Conservation (phyloP, 2,329 filamentous ascomycete genomes). For the Tolypocladium pustulatum region DNA sequence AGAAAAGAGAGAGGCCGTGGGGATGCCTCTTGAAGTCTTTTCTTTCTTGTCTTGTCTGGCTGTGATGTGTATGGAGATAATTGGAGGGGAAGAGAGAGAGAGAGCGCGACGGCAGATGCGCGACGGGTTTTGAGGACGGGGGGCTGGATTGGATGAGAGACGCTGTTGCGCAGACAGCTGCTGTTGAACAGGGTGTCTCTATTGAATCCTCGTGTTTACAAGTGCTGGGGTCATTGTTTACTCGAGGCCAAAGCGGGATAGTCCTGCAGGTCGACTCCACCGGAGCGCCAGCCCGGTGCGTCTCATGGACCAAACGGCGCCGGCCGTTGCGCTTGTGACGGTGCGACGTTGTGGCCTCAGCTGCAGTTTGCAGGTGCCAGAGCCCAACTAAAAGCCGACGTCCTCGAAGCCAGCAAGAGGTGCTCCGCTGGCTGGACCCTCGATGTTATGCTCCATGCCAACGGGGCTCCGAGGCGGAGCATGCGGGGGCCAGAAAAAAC, state of each 20-base stretch:
- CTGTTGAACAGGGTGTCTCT: conserved; percentile 13
- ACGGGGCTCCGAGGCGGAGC: not conserved
- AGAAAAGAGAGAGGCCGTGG: conserved; percentile 20
- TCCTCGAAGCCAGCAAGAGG: not conserved
- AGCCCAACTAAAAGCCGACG: not conserved
- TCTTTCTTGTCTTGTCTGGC: conserved; percentile 18
- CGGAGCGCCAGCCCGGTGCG: conserved; percentile 4
- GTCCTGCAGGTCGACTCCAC: conserved; percentile 10
- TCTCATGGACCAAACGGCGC: conserved; percentile 4
- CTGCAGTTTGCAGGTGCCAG: not conserved
- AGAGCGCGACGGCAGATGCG: conserved; percentile 19
- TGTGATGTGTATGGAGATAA: conserved; percentile 25
- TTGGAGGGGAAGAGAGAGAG: conserved; percentile 23
- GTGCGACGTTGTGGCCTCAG: not conserved
- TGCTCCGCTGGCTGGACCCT: not conserved
- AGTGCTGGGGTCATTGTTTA: conserved; percentile 14
- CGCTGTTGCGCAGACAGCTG: conserved; percentile 3
- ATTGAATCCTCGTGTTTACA: conserved; percentile 12
- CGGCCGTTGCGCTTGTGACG: not conserved
- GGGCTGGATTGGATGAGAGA: conserved; percentile 17
- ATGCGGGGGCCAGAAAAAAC: no score
- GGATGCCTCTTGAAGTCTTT: conserved; percentile 24
- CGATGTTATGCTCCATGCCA: not conserved
- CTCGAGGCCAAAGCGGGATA: conserved; percentile 13
- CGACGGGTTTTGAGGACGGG: conserved; percentile 29